These are phyloP conservation scores for Eutrema salsugineum DNA, from an alignment of 441 rosid species.

Conservation along the genomic window DNA sequence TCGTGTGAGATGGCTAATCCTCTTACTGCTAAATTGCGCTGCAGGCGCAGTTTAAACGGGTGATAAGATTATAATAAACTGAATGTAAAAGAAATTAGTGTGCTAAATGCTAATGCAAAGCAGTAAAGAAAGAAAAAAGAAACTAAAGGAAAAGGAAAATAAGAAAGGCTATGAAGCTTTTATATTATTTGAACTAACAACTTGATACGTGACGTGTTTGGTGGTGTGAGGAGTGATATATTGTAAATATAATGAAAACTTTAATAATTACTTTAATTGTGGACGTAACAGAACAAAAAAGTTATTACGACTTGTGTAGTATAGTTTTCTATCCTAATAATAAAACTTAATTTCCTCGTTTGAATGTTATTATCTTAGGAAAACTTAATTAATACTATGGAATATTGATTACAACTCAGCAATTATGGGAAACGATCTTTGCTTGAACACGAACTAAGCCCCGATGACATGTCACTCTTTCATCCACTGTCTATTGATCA, in stretches of 20 bases:
- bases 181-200: constrained; percentile 8
- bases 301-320: background rate
- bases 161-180: constrained; percentile 9
- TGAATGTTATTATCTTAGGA: background rate
- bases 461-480: constrained; percentile 1
- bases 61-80: background rate
- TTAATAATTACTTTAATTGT: background rate
- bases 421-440: background rate
- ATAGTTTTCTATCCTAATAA: background rate
- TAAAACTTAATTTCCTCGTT: background rate
- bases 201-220: constrained; percentile 17
- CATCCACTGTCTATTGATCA: background rate
- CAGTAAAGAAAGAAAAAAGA: background rate
- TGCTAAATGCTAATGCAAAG: background rate
- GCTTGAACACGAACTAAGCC: background rate
- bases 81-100: background rate
- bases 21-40: constrained; percentile 38
- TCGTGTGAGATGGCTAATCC: constrained; percentile 92
- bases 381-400: background rate
- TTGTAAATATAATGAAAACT: constrained; percentile 19
- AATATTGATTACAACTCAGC: background rate
- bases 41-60: constrained; percentile 32
- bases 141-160: background rate
- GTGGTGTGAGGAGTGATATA: constrained; percentile 24
- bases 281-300: background rate